Evolutionary conservation across 257 asterid species (phyloP).

Genomic region (Solanum tacnaense): DNA sequence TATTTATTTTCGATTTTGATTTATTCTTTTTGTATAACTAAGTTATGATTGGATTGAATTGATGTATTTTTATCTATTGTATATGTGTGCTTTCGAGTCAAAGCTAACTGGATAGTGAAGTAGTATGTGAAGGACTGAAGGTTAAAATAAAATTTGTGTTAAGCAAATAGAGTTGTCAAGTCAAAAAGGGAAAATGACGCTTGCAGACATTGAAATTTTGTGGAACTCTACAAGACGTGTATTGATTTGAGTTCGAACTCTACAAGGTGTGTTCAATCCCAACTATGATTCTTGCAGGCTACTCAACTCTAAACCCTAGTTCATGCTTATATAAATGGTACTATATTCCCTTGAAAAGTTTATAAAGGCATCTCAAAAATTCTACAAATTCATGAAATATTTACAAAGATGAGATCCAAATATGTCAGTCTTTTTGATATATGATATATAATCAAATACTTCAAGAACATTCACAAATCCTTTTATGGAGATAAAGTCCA

Average conservation of each 20-base stretch:
- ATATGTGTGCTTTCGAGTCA: background rate
- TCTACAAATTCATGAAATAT: fast-evolving
- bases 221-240: fast-evolving
- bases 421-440: too few species aligned
- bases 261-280: too few species aligned
- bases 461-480: background rate
- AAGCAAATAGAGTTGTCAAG: background rate
- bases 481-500: too few species aligned
- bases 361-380: too few species aligned
- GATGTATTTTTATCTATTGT: background rate
- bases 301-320: too few species aligned
- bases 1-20: background rate
- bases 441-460: too few species aligned
- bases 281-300: too few species aligned
- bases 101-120: background rate
- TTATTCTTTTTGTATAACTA: background rate
- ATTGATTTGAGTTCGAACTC: too few species aligned
- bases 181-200: background rate
- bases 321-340: too few species aligned
- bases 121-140: background rate
- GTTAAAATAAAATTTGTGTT: background rate
- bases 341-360: too few species aligned
- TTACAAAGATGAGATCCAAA: background rate
- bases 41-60: background rate
- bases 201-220: background rate